phyloP scores from a whole-genome alignment of 495 filamentous ascomycete genomes.

The Trichoderma erinaceum region DNA sequence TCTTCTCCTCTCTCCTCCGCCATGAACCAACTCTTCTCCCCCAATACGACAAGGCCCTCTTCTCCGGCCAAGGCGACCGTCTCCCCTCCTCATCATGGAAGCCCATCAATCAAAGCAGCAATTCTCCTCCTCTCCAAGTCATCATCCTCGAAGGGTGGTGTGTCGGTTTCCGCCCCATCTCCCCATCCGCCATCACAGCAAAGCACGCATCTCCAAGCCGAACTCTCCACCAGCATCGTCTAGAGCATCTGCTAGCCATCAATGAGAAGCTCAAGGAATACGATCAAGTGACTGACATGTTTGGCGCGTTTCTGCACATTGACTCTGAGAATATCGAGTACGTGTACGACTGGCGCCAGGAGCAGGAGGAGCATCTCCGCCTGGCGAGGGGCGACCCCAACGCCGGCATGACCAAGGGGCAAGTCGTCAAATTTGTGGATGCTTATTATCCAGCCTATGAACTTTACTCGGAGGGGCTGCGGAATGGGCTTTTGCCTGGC shows the following conservation, averaged over 20 bases:
- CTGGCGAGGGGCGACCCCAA: constrained; percentile 38
- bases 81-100: constrained; percentile 54
- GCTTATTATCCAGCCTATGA: constrained; percentile 60
- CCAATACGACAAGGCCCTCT: constrained; percentile 76
- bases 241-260: constrained; percentile 65
- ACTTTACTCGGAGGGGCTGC: constrained; percentile 63
- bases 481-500: constrained; percentile 54
- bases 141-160: constrained; percentile 92
- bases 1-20: constrained; percentile 56
- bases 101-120: constrained; percentile 44
- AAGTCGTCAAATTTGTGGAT: constrained; percentile 49
- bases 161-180: constrained; percentile 72
- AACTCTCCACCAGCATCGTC: constrained; percentile 49
- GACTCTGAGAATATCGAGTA: constrained; percentile 70
- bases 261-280: constrained; percentile 66
- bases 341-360: constrained; percentile 81
- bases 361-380: constrained; percentile 72
- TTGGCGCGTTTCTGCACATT: constrained; percentile 83
- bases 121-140: constrained; percentile 47
- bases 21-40: constrained; percentile 58
- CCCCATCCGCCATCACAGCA: constrained; percentile 44
- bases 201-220: constrained; percentile 50
- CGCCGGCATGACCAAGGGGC: constrained; percentile 64
- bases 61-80: constrained; percentile 73
- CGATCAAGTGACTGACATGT: constrained; percentile 62